Evolutionary conservation across 1,139 yeast species (phyloP).

Genomic region (Wickerhamiella infanticola): DNA sequence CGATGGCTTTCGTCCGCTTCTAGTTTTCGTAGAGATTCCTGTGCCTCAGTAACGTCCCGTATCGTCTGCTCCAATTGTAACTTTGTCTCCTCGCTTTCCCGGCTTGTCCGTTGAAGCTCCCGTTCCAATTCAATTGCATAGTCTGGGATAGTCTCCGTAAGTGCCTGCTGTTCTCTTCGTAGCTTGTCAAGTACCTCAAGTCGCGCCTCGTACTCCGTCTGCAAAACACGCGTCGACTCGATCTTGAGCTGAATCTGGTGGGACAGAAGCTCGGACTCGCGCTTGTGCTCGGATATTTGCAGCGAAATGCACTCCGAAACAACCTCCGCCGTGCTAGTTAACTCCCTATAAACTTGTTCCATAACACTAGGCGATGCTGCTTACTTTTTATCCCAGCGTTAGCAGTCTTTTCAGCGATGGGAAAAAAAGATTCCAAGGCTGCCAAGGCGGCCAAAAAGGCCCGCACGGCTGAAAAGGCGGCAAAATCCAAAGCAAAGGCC

Average conservation of each 20-base stretch:
- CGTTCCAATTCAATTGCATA: not conserved
- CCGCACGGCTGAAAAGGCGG: slow-evolving; percentile 67
- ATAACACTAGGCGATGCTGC: no score
- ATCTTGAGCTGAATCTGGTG: not conserved
- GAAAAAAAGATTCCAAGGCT: slow-evolving; percentile 58
- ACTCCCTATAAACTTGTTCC: no score
- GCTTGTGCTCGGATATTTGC: not conserved
- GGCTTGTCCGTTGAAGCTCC: not conserved
- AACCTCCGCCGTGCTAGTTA: no score
- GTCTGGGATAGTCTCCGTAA: not conserved
- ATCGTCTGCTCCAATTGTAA: not conserved
- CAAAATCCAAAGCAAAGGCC: slow-evolving; percentile 60
- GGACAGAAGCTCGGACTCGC: not conserved
- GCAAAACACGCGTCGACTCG: not conserved
- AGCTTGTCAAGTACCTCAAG: not conserved
- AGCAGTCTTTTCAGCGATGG: slow-evolving; percentile 8
- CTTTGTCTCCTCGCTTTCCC: not conserved
- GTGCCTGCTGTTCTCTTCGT: not conserved
- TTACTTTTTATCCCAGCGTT: no score
- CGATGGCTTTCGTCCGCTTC: not conserved
- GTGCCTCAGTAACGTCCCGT: not conserved
- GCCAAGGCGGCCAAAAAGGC: slow-evolving; percentile 80
- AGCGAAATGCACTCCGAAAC: not conserved
- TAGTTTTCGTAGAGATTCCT: not conserved
- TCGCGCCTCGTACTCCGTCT: not conserved